Percentiles rank a stretch among this genome's conserved stretches.
phyloP scores from a whole-genome alignment of 495 filamentous ascomycete species.

The Amniculicola lignicola region DNA sequence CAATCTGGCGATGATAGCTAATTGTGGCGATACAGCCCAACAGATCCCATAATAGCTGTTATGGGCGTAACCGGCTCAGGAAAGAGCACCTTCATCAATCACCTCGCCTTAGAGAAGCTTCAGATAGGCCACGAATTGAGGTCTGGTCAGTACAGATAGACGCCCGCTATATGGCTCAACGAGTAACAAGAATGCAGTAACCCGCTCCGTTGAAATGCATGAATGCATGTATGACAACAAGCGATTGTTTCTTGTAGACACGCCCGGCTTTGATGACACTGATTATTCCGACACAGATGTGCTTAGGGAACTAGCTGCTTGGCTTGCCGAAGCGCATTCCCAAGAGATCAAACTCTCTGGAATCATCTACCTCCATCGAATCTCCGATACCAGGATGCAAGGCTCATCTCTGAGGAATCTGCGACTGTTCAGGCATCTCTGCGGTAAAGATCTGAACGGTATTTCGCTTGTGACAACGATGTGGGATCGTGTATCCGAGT shows the following conservation, averaged over 20 bases:
- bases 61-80: slow-evolving; percentile 35
- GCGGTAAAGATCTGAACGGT: slow-evolving; percentile 4
- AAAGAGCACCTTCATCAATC: slow-evolving; percentile 15
- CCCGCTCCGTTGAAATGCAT: neutral
- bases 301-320: slow-evolving; percentile 10
- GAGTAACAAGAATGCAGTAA: slow-evolving; percentile 2
- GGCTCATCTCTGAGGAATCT: slow-evolving; percentile 1
- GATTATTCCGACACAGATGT: slow-evolving; percentile 5
- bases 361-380: slow-evolving; percentile 25
- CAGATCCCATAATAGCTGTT: slow-evolving; percentile 32
- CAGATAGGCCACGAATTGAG: slow-evolving; percentile 10
- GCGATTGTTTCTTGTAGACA: slow-evolving; percentile 10
- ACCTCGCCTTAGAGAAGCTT: slow-evolving; percentile 1
- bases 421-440: slow-evolving; percentile 14
- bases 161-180: neutral
- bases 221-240: neutral
- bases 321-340: slow-evolving; percentile 4
- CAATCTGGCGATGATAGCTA: too few species aligned
- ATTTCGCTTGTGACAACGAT: slow-evolving; percentile 11
- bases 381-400: slow-evolving; percentile 4
- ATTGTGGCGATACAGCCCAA: neutral
- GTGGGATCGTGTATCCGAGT: too few species aligned
- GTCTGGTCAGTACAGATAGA: slow-evolving; percentile 6
- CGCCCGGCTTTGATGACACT: slow-evolving; percentile 22
- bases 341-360: slow-evolving; percentile 7